Base-by-base conservation (phyloP, 441 rosid species). In the Syzygium syzygioides region DNA sequence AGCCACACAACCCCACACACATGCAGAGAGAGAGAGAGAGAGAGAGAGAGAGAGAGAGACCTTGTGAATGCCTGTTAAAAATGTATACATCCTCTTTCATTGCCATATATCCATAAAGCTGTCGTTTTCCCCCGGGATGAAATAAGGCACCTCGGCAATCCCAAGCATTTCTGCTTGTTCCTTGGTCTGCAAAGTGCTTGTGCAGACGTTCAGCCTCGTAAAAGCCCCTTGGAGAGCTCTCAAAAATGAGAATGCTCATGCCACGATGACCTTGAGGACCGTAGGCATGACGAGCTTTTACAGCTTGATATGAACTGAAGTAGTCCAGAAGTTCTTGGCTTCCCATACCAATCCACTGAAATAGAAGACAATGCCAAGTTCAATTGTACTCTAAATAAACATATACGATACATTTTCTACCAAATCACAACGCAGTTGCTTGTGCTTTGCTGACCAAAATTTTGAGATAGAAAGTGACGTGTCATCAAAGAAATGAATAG, bases 241-340 rank as follows among this genome's bases (percentile, higher is more conserved):
- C 96, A 79, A 95, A 95, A 17, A 95, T 92, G 53, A 95, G 90
- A 86, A 91, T 90, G 87, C 96, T 94, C 90, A 93, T 94, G 88
- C 98, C 98, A 23, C 96, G 96, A 87, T 95, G 98, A 25, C 98
- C 96, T 80, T 93, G 94, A 15, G 96, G 98, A 23, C 98, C 96
- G 80, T 95, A 95, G 19, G 98, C 92, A 88, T 95, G 98, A 26
- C 96, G 95, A 66, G 96, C 95, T 88, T 55, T 95, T 64, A 87
- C 90, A 85, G 94, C 95, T 88, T 91, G 91, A 90, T 93, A 95
- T 25, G 92, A 84, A 41, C 64, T 85, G 83, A 95, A 95, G 92
- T 85, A 95, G 7, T 94, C 95, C 86, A 94, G 88, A 45, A 95
- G 95, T 91, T 95, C 96, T 68, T 89, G 94, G 87, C 95, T 95